phyloP scores from a whole-genome alignment of 805 yeast species.

The Ogataea haglerorum region DNA sequence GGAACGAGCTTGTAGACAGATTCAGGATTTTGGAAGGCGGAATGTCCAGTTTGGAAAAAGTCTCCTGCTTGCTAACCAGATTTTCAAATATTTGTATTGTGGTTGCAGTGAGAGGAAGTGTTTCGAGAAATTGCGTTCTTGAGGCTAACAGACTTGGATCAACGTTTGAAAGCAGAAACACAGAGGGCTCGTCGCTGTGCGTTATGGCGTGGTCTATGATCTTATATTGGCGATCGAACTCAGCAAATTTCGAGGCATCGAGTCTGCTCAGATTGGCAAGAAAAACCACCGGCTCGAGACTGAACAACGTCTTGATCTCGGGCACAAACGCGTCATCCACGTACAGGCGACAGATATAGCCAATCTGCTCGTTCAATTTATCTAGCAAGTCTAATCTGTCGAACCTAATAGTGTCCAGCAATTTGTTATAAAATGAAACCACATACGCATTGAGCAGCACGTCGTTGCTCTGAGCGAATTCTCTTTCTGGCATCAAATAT shows the following conservation, averaged over 20 bases:
- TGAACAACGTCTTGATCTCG: constrained; percentile 25
- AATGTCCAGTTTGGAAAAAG: constrained; percentile 21
- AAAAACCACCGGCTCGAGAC: constrained; percentile 21
- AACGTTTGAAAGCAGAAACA: constrained; percentile 25
- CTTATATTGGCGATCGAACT: constrained; percentile 21
- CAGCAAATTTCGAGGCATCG: constrained; percentile 19
- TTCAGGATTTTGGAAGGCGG: constrained; percentile 18
- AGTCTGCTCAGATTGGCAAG: constrained; percentile 19
- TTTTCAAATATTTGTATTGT: constrained; percentile 26
- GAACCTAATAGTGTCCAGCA: constrained; percentile 17
- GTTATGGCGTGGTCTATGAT: constrained; percentile 21
- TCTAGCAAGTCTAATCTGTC: constrained; percentile 10
- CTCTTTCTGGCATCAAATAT: constrained; percentile 23
- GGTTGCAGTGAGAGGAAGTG: constrained; percentile 23
- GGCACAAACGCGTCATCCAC: constrained; percentile 23
- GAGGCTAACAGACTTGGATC: constrained; percentile 24
- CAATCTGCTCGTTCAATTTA: constrained; percentile 20
- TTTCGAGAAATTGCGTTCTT: constrained; percentile 15
- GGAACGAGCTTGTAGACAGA: constrained; percentile 25
- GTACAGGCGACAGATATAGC: constrained; percentile 25
- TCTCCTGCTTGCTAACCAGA: constrained; percentile 16
- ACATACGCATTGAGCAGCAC: constrained; percentile 28
- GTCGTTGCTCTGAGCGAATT: constrained; percentile 28
- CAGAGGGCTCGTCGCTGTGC: constrained; percentile 15
- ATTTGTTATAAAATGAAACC: constrained; percentile 30